phyloP scores from a whole-genome alignment of 305 asterid genomes.

The Fraxinus dipetala region DNA sequence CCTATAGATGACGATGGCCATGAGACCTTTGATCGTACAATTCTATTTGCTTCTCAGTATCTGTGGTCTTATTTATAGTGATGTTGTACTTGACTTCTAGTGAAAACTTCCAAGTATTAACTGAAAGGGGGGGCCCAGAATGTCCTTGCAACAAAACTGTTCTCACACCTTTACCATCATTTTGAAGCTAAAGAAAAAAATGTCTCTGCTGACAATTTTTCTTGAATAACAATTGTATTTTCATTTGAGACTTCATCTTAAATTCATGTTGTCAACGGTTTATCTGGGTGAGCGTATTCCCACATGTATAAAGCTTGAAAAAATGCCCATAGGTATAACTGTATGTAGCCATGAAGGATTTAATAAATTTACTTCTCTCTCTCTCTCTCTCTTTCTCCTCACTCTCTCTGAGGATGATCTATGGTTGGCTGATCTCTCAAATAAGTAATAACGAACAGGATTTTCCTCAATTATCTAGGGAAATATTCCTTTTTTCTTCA shows the following conservation, averaged over 20 bases:
- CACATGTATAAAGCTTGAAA: not conserved
- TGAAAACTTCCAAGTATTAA: not conserved
- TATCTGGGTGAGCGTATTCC: not conserved
- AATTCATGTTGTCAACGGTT: not conserved
- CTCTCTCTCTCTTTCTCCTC: not conserved
- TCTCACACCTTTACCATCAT: not conserved
- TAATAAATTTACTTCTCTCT: not conserved
- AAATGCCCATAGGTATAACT: not conserved
- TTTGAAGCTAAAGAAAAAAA: not conserved
- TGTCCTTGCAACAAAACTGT: not conserved
- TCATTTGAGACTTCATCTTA: not conserved
- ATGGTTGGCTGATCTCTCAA: not conserved
- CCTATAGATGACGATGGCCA: not conserved
- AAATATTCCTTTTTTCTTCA: not conserved
- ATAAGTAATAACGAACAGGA: not conserved
- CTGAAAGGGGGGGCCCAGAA: not conserved
- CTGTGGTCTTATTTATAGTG: not conserved
- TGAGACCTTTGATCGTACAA: slow-evolving; percentile 4
- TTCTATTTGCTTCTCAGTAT: not conserved
- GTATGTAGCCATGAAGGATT: not conserved
- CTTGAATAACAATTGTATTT: not conserved
- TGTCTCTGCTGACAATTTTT: not conserved
- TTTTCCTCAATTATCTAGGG: not conserved
- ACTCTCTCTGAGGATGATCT: not conserved
- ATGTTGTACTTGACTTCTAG: not conserved